A percentile compares a stretch with the other conserved stretches of the same genome.
phyloP scores from a whole-genome alignment of 148 eudicot genomes.

The Diospyros kaki region DNA sequence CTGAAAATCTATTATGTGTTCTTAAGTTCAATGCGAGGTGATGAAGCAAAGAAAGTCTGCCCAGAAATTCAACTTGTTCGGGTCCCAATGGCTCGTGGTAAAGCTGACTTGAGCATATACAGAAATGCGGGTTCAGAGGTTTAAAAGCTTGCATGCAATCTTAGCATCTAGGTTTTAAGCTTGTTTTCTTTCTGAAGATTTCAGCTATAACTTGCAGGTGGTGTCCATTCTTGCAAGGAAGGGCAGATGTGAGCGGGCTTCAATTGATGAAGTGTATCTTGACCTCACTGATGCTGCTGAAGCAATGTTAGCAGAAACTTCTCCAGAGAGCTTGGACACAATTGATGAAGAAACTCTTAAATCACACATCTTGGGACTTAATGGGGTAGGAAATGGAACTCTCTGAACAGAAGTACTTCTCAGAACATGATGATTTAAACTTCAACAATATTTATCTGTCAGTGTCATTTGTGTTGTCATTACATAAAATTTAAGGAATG shows the following conservation, averaged over 20 bases:
- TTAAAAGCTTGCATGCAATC: too few relatives aligned
- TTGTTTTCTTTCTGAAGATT: not conserved
- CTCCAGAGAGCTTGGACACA: slow-evolving; percentile 52
- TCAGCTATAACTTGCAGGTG: slow-evolving; percentile 50
- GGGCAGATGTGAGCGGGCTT: slow-evolving; percentile 96
- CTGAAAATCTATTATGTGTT: slow-evolving; percentile 8
- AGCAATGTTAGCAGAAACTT: slow-evolving; percentile 65
- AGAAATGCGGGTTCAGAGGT: slow-evolving; percentile 99
- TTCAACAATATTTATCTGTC: not conserved
- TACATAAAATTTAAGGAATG: not conserved
- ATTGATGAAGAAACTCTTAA: slow-evolving; percentile 73
- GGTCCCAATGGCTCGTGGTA: slow-evolving; percentile 92
- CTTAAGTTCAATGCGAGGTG: slow-evolving; percentile 89
- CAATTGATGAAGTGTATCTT: slow-evolving; percentile 96
- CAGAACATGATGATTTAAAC: not conserved
- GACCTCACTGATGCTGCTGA: slow-evolving; percentile 90
- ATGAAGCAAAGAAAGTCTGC: slow-evolving; percentile 78
- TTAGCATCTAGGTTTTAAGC: not conserved
- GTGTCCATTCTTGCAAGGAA: slow-evolving; percentile 76
- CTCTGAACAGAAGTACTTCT: slow-evolving; percentile 4
- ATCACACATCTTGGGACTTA: slow-evolving; percentile 79
- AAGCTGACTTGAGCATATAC: slow-evolving; percentile 79
- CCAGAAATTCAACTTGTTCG: slow-evolving; percentile 85
- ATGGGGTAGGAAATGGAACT: slow-evolving; percentile 34
- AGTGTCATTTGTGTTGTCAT: not conserved